Evolutionary conservation across 1,284 basidiomycete genomes (phyloP), one percentile per base, ranked within the genome.

Genomic region (Fomitopsis betulina): DNA sequence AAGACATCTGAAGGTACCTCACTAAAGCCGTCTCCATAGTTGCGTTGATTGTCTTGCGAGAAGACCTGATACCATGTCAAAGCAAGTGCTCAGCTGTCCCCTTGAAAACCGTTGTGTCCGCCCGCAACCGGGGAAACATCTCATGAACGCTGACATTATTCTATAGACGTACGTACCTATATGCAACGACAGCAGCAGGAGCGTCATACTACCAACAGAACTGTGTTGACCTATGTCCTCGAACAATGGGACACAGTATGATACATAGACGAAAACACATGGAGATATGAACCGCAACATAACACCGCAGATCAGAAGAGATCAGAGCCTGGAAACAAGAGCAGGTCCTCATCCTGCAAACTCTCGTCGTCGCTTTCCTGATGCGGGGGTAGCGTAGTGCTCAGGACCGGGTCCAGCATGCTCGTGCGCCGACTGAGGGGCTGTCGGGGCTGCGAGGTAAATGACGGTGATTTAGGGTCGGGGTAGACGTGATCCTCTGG

Each of bases 251-350:
- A 27, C 23, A 21, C 10, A 23, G 10, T 43, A 47, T 47, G 21
- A 47, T 47, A 47, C 45, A 47, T 47, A 47, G n/a, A 43, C n/a
- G 45, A 27, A 8, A 42, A 21, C 45, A 25, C 45, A 15, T 47
- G 12, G 17, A 47, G 49, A 21, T 32, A 51, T 23, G 42, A 49
- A 13, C 6, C 30, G 47, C 23, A 19, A 17, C 32, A 10, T 19
- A 5, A 43, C 17, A 23, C 25, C 25, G 45, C 15, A 27, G 43
- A 23, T 55, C 39, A 82, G 65, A 81, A 84, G 56, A 84, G 64
- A 57, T 79, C 82, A 42, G 81, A 83, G 30, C 81, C 82, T 37
- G 82, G 80, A 71, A 84, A 81, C 58, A 83, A 59, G 65, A 75
- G 80, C 17, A 77, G 79, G 50, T 71, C 75, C 56, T 75, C 75